Evolutionary conservation across 495 filamentous ascomycete genomes (phyloP).

Genomic region (Trichoderma erinaceum): DNA sequence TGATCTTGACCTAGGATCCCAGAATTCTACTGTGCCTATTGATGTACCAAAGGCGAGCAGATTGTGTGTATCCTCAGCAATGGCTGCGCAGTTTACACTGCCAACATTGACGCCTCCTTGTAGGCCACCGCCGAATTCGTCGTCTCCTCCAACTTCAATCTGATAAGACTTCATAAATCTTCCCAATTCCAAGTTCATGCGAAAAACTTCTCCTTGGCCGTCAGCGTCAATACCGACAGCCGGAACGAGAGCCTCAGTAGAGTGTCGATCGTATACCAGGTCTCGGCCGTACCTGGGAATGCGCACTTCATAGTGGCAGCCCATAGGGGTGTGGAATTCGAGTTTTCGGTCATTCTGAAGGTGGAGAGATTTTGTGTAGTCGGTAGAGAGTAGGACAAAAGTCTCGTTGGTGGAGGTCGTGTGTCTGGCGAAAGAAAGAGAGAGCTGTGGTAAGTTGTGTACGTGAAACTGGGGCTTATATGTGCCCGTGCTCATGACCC

Average conservation of each 20-base stretch:
- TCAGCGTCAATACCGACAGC: conserved; percentile 81
- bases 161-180: conserved; percentile 76
- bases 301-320: conserved; percentile 79
- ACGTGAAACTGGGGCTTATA: conserved; percentile 97
- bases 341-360: conserved; percentile 85
- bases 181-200: conserved; percentile 84
- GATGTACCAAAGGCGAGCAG: conserved; percentile 93
- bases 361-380: conserved; percentile 93
- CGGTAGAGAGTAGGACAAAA: conserved; percentile 83
- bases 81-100: conserved; percentile 79
- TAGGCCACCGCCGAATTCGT: conserved; percentile 64
- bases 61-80: conserved; percentile 87
- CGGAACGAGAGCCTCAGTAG: conserved; percentile 80
- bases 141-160: conserved; percentile 72
- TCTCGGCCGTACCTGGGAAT: conserved; percentile 91
- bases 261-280: conserved; percentile 75
- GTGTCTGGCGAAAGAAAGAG: conserved; percentile 87
- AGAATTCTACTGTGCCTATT: conserved; percentile 92
- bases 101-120: conserved; percentile 80
- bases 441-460: conserved; percentile 87
- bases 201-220: conserved; percentile 83
- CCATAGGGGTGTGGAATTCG: conserved; percentile 88
- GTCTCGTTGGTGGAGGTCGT: conserved; percentile 91
- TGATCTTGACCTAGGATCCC: conserved; percentile 78
- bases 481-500: conserved; percentile 93